Conservation (phyloP, 2,329 filamentous ascomycete genomes). For the Fusarium sp. region DNA sequence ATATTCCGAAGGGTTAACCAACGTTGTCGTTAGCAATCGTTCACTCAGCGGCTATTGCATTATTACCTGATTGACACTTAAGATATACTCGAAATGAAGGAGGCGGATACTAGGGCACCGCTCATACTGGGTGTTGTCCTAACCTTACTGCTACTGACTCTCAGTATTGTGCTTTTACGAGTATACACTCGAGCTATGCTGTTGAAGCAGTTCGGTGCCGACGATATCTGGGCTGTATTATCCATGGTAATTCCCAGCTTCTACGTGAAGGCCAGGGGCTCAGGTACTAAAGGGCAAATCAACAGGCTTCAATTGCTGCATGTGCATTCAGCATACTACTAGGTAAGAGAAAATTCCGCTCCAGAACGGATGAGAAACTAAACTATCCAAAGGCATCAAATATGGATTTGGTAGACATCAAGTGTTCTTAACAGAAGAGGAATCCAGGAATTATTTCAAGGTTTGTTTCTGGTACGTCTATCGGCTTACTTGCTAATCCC, state of each 20-base stretch:
- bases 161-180: background rate
- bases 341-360: fast-evolving
- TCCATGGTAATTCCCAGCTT: background rate
- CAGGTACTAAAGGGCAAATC: too few species aligned
- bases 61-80: background rate
- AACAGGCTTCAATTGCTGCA: background rate
- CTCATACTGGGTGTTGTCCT: background rate
- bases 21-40: fast-evolving
- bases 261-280: too few species aligned
- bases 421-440: background rate
- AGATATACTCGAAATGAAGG: background rate
- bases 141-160: background rate
- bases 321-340: background rate
- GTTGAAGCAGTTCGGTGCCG: background rate
- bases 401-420: background rate
- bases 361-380: fast-evolving
- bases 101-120: background rate
- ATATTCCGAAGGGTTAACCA: background rate
- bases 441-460: fast-evolving
- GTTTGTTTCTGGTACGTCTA: fast-evolving
- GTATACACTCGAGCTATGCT: background rate
- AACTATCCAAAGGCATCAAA: background rate
- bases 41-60: fast-evolving
- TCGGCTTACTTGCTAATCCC: background rate
- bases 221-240: background rate